phyloP scores from a whole-genome alignment of 208 protist genomes.

The Tritrichomonas musculus region DNA sequence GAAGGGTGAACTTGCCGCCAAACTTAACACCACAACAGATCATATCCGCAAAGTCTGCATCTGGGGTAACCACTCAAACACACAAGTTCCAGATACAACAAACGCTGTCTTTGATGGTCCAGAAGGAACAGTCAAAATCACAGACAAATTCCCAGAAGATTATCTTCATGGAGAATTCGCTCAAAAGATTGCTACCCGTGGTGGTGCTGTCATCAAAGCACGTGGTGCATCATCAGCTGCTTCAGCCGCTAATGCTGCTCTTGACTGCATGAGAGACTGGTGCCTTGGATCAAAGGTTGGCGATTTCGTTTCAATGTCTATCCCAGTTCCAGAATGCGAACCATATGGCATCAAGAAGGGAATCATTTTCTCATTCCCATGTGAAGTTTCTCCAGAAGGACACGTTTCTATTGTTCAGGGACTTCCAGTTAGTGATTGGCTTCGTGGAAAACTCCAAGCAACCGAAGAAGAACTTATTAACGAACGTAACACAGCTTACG shows the following conservation, averaged over 20 bases:
- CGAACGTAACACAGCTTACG: constrained; percentile 42
- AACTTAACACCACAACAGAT: constrained; percentile 43
- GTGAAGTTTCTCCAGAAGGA: constrained; percentile 63
- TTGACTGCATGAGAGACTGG: constrained; percentile 64
- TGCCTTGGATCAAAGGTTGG: constrained; percentile 53
- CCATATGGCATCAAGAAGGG: constrained; percentile 74
- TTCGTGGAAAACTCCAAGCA: constrained; percentile 40
- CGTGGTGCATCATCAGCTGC: constrained; percentile 71
- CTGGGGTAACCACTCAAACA: constrained; percentile 84
- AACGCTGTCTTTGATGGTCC: constrained; percentile 59
- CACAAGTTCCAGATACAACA: constrained; percentile 72
- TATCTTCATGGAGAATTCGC: constrained; percentile 66
- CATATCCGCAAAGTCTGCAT: constrained; percentile 76
- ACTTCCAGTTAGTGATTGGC: constrained; percentile 51
- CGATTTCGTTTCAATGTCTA: constrained; percentile 74
- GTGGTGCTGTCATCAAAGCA: constrained; percentile 72
- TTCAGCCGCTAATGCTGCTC: constrained; percentile 73
- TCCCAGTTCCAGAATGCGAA: constrained; percentile 64
- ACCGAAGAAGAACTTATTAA: constrained; percentile 49
- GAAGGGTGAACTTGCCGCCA: constrained; percentile 65
- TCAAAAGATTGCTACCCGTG: constrained; percentile 71
- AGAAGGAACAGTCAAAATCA: constrained; percentile 48
- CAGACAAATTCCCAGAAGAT: constrained; percentile 58
- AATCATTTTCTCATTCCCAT: constrained; percentile 82
- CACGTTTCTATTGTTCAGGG: constrained; percentile 69